A percentile compares a stretch with the other conserved stretches of the same genome.
phyloP scores from a whole-genome alignment of 176 grass and related monocot species.

The Avena insularis region DNA sequence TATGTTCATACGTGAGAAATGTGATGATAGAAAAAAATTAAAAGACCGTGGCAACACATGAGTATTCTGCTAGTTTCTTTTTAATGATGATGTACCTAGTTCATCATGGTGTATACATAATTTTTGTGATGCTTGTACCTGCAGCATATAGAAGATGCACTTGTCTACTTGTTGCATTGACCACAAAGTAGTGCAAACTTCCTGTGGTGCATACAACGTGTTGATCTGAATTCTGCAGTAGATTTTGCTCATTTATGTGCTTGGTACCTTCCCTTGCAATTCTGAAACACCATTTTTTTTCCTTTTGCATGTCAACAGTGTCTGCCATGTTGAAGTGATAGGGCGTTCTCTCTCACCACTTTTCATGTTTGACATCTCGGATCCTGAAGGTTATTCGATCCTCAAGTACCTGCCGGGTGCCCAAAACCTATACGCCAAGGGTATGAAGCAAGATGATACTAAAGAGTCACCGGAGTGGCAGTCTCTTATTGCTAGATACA shows the following conservation, averaged over 20 bases:
- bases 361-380: conserved; percentile 56
- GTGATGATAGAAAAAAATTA: too few species aligned
- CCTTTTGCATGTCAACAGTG: conserved; percentile 53
- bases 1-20: too few species aligned
- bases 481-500: conserved; percentile 49
- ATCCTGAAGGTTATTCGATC: conserved; percentile 39
- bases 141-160: conserved; percentile 5
- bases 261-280: not conserved
- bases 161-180: not conserved
- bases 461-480: conserved; percentile 53
- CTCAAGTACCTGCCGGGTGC: conserved; percentile 74
- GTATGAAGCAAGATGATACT: conserved; percentile 4
- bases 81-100: not conserved
- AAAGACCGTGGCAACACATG: too few species aligned
- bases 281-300: not conserved
- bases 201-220: too few species aligned
- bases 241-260: conserved; percentile 1
- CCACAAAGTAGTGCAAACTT: not conserved
- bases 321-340: conserved; percentile 74
- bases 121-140: not conserved
- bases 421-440: conserved; percentile 13
- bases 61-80: too few species aligned
- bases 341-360: conserved; percentile 66
- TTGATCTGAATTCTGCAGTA: not conserved
- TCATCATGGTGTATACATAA: not conserved